Evolutionary conservation across 2,329 filamentous ascomycete species (phyloP).

Genomic region (Davidsoniella australis): DNA sequence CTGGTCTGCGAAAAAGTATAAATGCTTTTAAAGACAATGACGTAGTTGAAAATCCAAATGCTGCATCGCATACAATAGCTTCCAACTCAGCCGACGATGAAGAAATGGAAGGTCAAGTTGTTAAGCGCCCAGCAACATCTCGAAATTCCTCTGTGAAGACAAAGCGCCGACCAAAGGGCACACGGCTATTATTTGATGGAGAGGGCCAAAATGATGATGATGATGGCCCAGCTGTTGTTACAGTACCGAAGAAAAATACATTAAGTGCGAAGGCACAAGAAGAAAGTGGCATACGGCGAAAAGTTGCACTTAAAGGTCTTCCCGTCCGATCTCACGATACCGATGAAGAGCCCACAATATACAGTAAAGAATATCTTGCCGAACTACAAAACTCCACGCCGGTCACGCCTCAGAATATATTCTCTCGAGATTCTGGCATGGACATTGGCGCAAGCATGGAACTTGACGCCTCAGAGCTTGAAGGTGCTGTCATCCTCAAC

Average conservation of each 20-base stretch:
- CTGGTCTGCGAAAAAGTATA: constrained; percentile 36
- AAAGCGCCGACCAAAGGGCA: constrained; percentile 49
- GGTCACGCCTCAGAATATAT: constrained; percentile 54
- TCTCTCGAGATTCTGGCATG: constrained; percentile 23
- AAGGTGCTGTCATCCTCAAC: constrained; percentile 48
- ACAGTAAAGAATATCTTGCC: constrained; percentile 72
- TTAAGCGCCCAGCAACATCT: constrained; percentile 30
- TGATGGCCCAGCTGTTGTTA: constrained; percentile 35
- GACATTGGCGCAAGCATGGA: constrained; percentile 33
- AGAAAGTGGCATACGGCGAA: constrained; percentile 45
- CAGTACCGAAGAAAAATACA: constrained; percentile 45
- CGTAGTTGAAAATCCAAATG: constrained; percentile 23
- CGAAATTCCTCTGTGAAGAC: constrained; percentile 35
- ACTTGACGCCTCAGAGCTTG: constrained; percentile 41
- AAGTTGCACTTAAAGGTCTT: constrained; percentile 29
- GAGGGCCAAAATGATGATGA: constrained; percentile 31
- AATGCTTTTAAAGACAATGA: constrained; percentile 19
- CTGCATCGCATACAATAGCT: no score
- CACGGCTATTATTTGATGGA: constrained; percentile 62
- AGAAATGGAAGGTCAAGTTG: constrained; percentile 24
- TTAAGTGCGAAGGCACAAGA: constrained; percentile 49
- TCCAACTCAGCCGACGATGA: no score
- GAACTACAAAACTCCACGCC: constrained; percentile 77
- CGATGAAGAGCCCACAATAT: constrained; percentile 57
- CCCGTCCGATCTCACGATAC: constrained; percentile 38